These are phyloP conservation scores for Cardiospermum halicacabum DNA, from an alignment of 345 rosid genomes.

Conservation along the genomic window DNA sequence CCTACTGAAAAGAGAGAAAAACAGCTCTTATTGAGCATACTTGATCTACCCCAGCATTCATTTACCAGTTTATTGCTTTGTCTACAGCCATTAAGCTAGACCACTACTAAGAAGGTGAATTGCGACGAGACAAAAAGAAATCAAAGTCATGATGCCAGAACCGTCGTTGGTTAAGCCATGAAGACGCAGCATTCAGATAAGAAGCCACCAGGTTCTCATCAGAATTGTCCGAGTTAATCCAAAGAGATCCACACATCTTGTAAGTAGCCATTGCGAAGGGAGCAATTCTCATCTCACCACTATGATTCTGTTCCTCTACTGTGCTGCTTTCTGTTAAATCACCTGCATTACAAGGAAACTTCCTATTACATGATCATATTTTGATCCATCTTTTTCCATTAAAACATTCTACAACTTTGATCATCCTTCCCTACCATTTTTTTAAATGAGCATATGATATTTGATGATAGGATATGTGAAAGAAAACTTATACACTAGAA, in stretches of 20 bases:
- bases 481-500: too few species aligned
- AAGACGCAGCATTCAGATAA: conserved; percentile 20
- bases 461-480: too few species aligned
- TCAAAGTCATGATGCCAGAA: conserved; percentile 39
- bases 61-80: neutral
- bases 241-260: conserved; percentile 29
- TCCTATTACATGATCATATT: neutral
- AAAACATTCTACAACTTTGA: too few species aligned
- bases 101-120: neutral
- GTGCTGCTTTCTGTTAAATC: neutral
- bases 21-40: neutral
- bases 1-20: too few species aligned
- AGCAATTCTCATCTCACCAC: conserved; percentile 13
- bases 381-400: too few species aligned
- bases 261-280: conserved; percentile 36
- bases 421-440: too few species aligned
- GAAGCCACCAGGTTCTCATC: conserved; percentile 11
- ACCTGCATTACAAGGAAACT: conserved; percentile 10
- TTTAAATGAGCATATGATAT: too few species aligned
- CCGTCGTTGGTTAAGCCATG: conserved; percentile 25
- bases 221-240: conserved; percentile 28
- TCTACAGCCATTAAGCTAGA: neutral
- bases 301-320: neutral
- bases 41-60: neutral
- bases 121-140: conserved; percentile 34